Percentiles rank a stretch among this genome's conserved stretches.
These are phyloP conservation scores for Chaetomium fimeti DNA, from an alignment of 495 filamentous ascomycete genomes.

Conservation along the genomic window DNA sequence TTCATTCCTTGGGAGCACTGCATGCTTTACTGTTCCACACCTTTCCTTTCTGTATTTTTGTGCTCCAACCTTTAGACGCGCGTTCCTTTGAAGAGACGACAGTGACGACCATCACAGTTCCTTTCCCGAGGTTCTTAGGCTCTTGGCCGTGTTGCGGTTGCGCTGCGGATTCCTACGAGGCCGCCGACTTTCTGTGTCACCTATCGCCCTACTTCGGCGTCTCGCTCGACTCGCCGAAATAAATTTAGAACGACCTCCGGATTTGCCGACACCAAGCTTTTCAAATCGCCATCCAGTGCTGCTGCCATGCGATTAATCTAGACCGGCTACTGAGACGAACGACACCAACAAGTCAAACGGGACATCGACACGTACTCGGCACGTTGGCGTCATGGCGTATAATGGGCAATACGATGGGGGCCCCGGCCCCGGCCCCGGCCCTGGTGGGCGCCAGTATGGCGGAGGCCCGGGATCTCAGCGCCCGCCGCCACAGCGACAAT, in stretches of 20 bases:
- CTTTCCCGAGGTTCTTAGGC: not conserved
- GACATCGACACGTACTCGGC: constrained; percentile 16
- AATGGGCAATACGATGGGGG: constrained; percentile 47
- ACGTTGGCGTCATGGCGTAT: constrained; percentile 43
- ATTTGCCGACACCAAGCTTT: not conserved
- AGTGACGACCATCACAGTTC: not conserved
- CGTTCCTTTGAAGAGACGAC: not conserved
- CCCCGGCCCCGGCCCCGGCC: not conserved
- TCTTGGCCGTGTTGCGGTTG: not conserved
- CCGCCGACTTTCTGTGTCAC: not conserved
- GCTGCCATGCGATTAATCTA: constrained; percentile 4
- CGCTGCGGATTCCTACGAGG: constrained; percentile 5
- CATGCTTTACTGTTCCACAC: not conserved
- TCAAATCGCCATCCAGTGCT: not conserved
- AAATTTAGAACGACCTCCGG: not conserved
- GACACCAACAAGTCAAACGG: not conserved
- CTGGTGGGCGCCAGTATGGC: constrained; percentile 47
- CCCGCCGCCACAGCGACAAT: constrained; percentile 52
- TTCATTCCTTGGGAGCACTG: not conserved
- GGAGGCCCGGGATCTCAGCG: constrained; percentile 48
- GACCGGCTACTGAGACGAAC: not conserved
- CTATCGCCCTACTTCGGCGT: not conserved
- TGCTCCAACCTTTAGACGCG: not conserved
- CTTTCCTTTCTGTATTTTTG: not conserved
- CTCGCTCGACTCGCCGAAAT: constrained; percentile 1